Evolutionary conservation across 2,329 filamentous ascomycete species (phyloP).

Genomic region (Penicillium sp.): DNA sequence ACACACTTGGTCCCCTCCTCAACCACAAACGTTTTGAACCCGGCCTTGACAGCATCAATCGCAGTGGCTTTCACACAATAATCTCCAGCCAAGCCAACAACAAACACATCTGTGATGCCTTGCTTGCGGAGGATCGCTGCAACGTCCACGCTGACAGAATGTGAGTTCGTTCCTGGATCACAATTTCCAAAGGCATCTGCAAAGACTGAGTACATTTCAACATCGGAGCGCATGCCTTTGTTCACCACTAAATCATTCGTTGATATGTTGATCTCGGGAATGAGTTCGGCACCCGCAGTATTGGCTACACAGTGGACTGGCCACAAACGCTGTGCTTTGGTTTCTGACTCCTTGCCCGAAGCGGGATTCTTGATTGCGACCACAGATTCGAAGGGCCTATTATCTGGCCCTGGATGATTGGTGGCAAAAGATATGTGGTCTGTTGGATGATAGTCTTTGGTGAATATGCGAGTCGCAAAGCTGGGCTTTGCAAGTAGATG

Average conservation of each 20-base stretch:
- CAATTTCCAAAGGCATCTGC: slow-evolving; percentile 70
- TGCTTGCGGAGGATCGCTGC: slow-evolving; percentile 56
- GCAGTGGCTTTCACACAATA: slow-evolving; percentile 87
- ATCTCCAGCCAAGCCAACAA: slow-evolving; percentile 83
- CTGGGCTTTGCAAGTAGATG: slow-evolving; percentile 65
- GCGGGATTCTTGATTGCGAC: slow-evolving; percentile 58
- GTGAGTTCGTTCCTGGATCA: slow-evolving; percentile 33
- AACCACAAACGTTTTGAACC: slow-evolving; percentile 75
- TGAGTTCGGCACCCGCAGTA: slow-evolving; percentile 70
- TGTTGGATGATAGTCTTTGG: slow-evolving; percentile 86
- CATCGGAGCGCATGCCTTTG: slow-evolving; percentile 72
- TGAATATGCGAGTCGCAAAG: slow-evolving; percentile 75
- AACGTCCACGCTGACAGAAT: slow-evolving; percentile 59
- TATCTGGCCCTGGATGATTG: slow-evolving; percentile 67
- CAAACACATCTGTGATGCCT: slow-evolving; percentile 74
- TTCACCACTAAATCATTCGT: slow-evolving; percentile 68
- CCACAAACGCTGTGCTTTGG: slow-evolving; percentile 74
- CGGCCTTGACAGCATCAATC: slow-evolving; percentile 71
- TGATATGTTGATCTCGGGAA: slow-evolving; percentile 66
- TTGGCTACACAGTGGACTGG: slow-evolving; percentile 83
- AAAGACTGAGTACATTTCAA: slow-evolving; percentile 96
- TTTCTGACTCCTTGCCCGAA: slow-evolving; percentile 57
- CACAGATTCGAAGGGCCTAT: slow-evolving; percentile 67
- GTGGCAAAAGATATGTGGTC: slow-evolving; percentile 86
- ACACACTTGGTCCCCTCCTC: slow-evolving; percentile 78